Evolutionary conservation across 306 rosid genomes (phyloP).

Genomic region (Rosa chinensis): DNA sequence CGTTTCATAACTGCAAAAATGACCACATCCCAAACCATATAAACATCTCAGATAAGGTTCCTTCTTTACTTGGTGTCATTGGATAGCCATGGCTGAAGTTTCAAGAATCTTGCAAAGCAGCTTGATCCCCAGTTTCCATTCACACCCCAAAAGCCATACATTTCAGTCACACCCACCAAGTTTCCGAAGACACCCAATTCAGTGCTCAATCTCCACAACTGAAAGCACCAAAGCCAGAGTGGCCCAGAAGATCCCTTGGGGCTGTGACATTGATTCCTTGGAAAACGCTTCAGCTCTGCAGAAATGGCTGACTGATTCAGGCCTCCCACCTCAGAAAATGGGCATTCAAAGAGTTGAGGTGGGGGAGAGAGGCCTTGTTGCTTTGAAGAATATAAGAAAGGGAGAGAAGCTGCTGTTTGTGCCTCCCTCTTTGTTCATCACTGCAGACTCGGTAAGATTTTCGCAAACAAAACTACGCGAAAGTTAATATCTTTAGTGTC

Average conservation of each 20-base stretch:
- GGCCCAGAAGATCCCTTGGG: conserved; percentile 63
- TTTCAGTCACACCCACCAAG: conserved; percentile 26
- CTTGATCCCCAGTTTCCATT: conserved; percentile 39
- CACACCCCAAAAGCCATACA: conserved; percentile 29
- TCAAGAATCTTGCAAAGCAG: conserved; percentile 41
- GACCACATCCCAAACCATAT: not conserved
- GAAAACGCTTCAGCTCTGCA: conserved; percentile 76
- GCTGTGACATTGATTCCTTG: conserved; percentile 78
- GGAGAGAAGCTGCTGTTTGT: conserved; percentile 88
- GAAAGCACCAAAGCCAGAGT: conserved; percentile 26
- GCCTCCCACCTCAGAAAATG: conserved; percentile 95
- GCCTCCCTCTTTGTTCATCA: conserved; percentile 44
- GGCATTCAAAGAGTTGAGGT: conserved; percentile 70
- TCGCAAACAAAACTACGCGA: not conserved
- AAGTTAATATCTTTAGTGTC: not conserved
- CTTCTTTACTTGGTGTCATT: not conserved
- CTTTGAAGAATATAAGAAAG: conserved; percentile 80
- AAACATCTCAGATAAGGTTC: conserved; percentile 53
- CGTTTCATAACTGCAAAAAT: conserved; percentile 17
- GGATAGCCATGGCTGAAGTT: conserved; percentile 69
- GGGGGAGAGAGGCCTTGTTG: conserved; percentile 94
- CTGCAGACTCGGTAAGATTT: conserved; percentile 64
- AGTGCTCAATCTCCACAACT: conserved; percentile 53
- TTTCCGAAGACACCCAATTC: conserved; percentile 39
- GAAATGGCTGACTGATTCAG: conserved; percentile 73